Percentiles rank a stretch among this genome's conserved stretches.
phyloP scores from a whole-genome alignment of 768 basidiomycete species.

The Naematelia encephala region DNA sequence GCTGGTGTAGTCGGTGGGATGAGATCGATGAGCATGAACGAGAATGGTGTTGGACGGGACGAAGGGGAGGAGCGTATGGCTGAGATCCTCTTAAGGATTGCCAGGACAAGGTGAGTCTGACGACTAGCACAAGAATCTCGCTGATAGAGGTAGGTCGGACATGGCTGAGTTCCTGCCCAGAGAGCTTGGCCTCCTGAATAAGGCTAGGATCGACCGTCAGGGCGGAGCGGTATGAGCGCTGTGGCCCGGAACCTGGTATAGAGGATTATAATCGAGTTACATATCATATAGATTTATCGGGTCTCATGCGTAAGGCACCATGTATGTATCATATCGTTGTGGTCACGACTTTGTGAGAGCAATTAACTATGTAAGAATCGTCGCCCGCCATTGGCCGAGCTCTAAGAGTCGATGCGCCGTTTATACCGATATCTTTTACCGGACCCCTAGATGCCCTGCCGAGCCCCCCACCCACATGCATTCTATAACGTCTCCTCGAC shows the following conservation, averaged over 20 bases:
- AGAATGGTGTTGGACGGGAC: background rate
- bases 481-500: too few species aligned
- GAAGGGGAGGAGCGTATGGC: slow-evolving; percentile 37
- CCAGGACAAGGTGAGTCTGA: slow-evolving; percentile 31
- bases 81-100: slow-evolving; percentile 46
- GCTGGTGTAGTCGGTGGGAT: slow-evolving; percentile 9
- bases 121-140: background rate
- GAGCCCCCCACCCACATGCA: too few species aligned
- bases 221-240: slow-evolving; percentile 26
- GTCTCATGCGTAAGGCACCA: too few species aligned
- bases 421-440: too few species aligned
- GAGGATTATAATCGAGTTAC: background rate
- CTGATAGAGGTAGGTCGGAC: slow-evolving; percentile 23
- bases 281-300: too few species aligned
- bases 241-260: background rate
- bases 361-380: too few species aligned
- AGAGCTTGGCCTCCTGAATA: slow-evolving; percentile 32
- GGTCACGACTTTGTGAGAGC: too few species aligned
- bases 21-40: slow-evolving; percentile 6
- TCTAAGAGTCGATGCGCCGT: too few species aligned
- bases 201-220: slow-evolving; percentile 34
- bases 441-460: too few species aligned
- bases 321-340: too few species aligned
- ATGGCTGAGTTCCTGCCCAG: slow-evolving; percentile 37
- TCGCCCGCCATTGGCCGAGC: too few species aligned